Conservation (phyloP, 495 filamentous ascomycete species). For the Chaetomium tenue region DNA sequence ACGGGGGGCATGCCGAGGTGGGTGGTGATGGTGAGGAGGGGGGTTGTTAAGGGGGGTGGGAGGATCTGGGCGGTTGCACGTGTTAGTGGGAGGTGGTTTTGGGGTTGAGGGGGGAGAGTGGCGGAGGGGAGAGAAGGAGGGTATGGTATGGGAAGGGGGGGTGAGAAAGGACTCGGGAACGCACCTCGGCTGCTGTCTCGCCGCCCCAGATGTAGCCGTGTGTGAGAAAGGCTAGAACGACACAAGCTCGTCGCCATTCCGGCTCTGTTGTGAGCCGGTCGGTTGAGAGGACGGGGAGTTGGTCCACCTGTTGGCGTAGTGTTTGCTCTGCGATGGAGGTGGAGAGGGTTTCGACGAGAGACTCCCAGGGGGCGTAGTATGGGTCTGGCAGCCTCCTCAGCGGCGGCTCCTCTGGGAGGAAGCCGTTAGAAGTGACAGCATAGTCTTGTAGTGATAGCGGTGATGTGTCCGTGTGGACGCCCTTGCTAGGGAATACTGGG, state of each 20-base stretch:
- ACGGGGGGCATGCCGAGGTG: conserved; percentile 81
- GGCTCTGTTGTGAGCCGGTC: conserved; percentile 59
- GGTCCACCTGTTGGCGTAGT: conserved; percentile 62
- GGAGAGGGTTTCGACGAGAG: conserved; percentile 65
- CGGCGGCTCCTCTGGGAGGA: conserved; percentile 70
- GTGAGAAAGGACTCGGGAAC: conserved; percentile 7
- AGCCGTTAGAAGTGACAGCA: conserved; percentile 56
- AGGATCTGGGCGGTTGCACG: conserved; percentile 52
- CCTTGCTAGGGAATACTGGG: not conserved
- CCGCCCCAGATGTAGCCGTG: conserved; percentile 78
- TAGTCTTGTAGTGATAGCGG: conserved; percentile 23
- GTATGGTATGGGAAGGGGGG: not conserved
- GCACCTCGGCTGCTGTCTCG: conserved; percentile 36
- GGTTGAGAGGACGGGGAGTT: conserved; percentile 68
- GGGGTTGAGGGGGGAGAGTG: too few relatives aligned
- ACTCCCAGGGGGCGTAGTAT: conserved; percentile 83
- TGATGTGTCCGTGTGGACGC: not conserved
- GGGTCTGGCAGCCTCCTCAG: conserved; percentile 64
- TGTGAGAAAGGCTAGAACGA: conserved; percentile 70
- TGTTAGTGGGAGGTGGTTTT: too few relatives aligned
- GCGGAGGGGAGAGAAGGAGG: not conserved
- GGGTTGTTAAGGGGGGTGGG: conserved; percentile 75
- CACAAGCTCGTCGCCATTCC: conserved; percentile 82
- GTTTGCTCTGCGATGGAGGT: conserved; percentile 62
- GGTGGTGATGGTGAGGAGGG: conserved; percentile 70